A percentile compares a stretch with the other conserved stretches of the same genome.
phyloP scores from a whole-genome alignment of 2,329 filamentous ascomycete species.

The Cercospora brassicicola region DNA sequence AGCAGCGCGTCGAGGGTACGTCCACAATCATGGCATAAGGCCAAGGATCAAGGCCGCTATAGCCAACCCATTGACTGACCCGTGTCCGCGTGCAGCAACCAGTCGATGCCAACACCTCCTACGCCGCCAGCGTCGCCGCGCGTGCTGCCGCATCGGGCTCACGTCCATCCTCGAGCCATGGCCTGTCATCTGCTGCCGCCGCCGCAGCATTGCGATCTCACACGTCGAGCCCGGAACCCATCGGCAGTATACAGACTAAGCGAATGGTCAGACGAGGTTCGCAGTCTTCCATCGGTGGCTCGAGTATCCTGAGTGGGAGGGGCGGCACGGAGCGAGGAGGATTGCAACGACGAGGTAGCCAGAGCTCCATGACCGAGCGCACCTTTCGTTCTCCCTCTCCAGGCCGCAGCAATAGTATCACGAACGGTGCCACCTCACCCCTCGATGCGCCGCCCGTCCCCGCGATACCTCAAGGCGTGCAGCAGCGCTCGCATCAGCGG shows the following conservation, averaged over 20 bases:
- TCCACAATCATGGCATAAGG: neutral
- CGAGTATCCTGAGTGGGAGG: conserved; percentile 37
- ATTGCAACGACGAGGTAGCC: conserved; percentile 67
- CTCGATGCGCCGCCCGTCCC: conserved; percentile 69
- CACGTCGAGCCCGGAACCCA: conserved; percentile 73
- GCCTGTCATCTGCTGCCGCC: conserved; percentile 80
- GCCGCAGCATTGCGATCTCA: conserved; percentile 79
- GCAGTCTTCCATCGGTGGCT: conserved; percentile 63
- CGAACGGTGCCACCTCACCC: conserved; percentile 30
- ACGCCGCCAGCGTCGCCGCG: conserved; percentile 71
- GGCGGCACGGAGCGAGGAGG: conserved; percentile 40
- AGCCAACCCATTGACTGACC: conserved; percentile 6
- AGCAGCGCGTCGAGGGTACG: conserved; percentile 24
- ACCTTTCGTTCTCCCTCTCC: conserved; percentile 79
- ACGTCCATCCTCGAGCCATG: conserved; percentile 62
- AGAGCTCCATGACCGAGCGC: conserved; percentile 81
- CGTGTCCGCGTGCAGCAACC: conserved; percentile 5
- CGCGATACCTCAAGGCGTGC: conserved; percentile 53
- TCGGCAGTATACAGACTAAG: conserved; percentile 84
- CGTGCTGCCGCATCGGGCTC: conserved; percentile 72
- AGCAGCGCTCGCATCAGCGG: conserved; percentile 40
- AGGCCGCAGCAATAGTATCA: conserved; percentile 44
- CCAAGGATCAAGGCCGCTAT: neutral
- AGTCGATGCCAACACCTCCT: conserved; percentile 14
- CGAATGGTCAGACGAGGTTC: conserved; percentile 75